These are phyloP conservation scores for Primulina eburnea DNA, from an alignment of 257 asterid species.

Conservation along the genomic window DNA sequence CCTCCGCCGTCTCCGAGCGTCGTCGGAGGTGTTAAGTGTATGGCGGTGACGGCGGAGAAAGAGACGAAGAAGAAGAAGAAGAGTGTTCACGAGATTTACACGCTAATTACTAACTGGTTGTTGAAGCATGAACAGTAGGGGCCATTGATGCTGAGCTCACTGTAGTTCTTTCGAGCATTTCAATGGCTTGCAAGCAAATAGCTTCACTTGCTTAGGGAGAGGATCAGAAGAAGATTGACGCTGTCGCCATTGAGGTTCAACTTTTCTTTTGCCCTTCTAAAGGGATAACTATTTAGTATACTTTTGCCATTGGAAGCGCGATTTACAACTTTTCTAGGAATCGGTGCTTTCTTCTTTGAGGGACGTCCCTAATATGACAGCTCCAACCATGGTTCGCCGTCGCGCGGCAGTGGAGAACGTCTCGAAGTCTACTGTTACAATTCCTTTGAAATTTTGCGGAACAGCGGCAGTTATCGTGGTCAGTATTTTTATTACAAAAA, in stretches of 20 bases:
- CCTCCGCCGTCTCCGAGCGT: conserved; percentile 5
- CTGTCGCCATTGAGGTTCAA: conserved; percentile 63
- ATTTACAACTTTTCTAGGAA: neutral
- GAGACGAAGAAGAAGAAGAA: conserved; percentile 35
- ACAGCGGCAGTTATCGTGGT: too few species aligned
- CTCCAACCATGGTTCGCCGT: too few species aligned
- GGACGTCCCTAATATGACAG: neutral
- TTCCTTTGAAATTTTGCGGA: too few species aligned
- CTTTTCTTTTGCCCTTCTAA: neutral
- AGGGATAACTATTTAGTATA: neutral
- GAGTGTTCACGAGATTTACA: conserved; percentile 59
- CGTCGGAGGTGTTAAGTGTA: conserved; percentile 54
- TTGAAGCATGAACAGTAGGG: conserved; percentile 73
- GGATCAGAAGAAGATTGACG: conserved; percentile 97
- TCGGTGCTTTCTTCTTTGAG: neutral
- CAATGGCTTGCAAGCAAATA: conserved; percentile 93
- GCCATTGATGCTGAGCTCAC: conserved; percentile 84
- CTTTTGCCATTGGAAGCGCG: neutral
- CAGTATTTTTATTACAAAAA: too few species aligned
- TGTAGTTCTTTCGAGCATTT: conserved; percentile 79
- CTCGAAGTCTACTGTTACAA: too few species aligned
- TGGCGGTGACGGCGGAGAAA: conserved; percentile 62
- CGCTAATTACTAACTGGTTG: conserved; percentile 78
- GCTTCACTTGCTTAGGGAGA: conserved; percentile 88
- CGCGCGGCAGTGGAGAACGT: too few species aligned